Percentiles rank a stretch among this genome's conserved stretches.
These are phyloP conservation scores for Backusella tarrabulga DNA, from an alignment of 192 early-diverging fungal species.

Conservation along the genomic window DNA sequence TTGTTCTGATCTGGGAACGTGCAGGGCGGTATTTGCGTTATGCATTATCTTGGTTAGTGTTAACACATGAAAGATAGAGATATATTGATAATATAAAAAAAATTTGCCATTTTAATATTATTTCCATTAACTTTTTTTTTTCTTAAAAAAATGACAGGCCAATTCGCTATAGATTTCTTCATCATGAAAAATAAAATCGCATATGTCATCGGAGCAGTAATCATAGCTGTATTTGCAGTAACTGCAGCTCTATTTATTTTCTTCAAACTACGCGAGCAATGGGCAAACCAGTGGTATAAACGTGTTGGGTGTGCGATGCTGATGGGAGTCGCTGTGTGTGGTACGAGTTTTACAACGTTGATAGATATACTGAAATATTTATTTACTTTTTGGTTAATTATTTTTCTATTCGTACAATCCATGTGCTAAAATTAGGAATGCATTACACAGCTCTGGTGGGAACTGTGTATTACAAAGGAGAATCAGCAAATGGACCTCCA, in stretches of 20 bases:
- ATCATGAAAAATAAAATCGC: slow-evolving; percentile 12
- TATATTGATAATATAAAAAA: no score
- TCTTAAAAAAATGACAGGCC: slow-evolving; percentile 17
- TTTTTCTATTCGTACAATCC: background rate
- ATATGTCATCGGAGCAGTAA: slow-evolving; percentile 28
- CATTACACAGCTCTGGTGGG: slow-evolving; percentile 40
- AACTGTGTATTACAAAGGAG: slow-evolving; percentile 28
- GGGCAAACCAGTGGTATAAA: slow-evolving; percentile 47
- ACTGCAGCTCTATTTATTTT: slow-evolving; percentile 45
- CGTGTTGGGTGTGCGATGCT: slow-evolving; percentile 44
- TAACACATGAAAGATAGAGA: background rate
- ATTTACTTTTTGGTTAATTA: slow-evolving; percentile 9
- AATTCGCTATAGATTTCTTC: slow-evolving; percentile 39
- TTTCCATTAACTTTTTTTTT: background rate
- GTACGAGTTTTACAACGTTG: slow-evolving; percentile 16
- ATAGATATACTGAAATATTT: background rate
- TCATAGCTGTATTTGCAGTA: slow-evolving; percentile 37
- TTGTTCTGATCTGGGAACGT: background rate
- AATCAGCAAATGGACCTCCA: slow-evolving; percentile 3
- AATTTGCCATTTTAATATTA: background rate
- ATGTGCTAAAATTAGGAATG: slow-evolving; percentile 26
- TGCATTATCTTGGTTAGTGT: slow-evolving; percentile 40
- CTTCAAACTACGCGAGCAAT: slow-evolving; percentile 46
- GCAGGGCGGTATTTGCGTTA: slow-evolving; percentile 30
- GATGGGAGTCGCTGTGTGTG: slow-evolving; percentile 43